phyloP scores from a whole-genome alignment of 1,284 basidiomycete genomes.

The Tilletiaria anomala region DNA sequence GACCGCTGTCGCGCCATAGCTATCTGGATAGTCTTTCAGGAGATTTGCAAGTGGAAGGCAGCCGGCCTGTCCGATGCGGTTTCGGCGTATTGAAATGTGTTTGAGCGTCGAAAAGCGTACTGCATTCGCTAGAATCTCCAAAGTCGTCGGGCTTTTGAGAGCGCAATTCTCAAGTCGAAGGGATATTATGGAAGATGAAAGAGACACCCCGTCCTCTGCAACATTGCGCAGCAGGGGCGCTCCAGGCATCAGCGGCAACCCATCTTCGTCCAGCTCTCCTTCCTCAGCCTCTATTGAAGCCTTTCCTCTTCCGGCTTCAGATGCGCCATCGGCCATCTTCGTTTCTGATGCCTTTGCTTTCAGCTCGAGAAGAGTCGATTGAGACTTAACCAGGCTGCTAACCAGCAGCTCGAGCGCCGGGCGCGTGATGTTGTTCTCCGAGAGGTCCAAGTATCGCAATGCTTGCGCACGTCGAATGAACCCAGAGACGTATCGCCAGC shows the following conservation, averaged over 20 bases:
- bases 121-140: constrained; percentile 24
- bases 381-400: constrained; percentile 1
- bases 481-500: constrained; percentile 66
- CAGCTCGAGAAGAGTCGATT: too few relatives aligned
- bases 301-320: constrained; percentile 4
- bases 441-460: constrained; percentile 72
- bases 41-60: constrained; percentile 14
- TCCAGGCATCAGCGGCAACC: constrained; percentile 25
- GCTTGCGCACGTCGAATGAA: constrained; percentile 61
- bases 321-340: constrained; percentile 3
- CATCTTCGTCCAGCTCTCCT: constrained; percentile 26
- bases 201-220: constrained; percentile 11
- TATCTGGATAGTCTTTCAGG: constrained; percentile 27
- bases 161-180: constrained; percentile 32
- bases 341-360: background rate
- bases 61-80: constrained; percentile 17
- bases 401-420: constrained; percentile 42
- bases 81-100: constrained; percentile 32
- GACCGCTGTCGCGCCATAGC: background rate
- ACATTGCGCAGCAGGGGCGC: constrained; percentile 19
- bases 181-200: constrained; percentile 18
- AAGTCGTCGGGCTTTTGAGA: constrained; percentile 14
- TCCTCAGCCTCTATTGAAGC: constrained; percentile 2
- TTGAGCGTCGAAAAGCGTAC: constrained; percentile 28
- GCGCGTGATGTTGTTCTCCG: constrained; percentile 72